Percentiles rank a stretch among this genome's conserved stretches.
phyloP scores from a whole-genome alignment of 352 stramenopile genomes.

The Phytophthora multivora region DNA sequence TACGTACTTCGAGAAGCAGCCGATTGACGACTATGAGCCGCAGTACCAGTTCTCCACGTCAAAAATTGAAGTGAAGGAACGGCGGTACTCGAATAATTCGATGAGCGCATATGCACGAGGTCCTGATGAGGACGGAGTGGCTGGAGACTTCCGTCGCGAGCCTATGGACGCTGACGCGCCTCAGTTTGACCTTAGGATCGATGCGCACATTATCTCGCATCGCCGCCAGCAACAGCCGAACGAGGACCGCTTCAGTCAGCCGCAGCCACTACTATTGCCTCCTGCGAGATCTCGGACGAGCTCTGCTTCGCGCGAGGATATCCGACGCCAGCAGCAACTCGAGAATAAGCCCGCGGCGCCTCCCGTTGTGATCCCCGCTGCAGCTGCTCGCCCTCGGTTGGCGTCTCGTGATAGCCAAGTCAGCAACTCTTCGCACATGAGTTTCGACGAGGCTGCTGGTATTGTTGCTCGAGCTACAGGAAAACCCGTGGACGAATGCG shows the following conservation, averaged over 20 bases:
- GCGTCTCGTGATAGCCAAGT: slow-evolving; percentile 30
- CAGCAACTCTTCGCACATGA: slow-evolving; percentile 43
- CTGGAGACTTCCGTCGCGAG: slow-evolving; percentile 38
- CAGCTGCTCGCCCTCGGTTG: slow-evolving; percentile 16
- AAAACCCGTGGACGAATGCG: slow-evolving; percentile 58
- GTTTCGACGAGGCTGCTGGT: slow-evolving; percentile 46
- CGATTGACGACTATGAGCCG: slow-evolving; percentile 18
- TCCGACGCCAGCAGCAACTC: slow-evolving; percentile 14
- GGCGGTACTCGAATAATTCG: slow-evolving; percentile 30
- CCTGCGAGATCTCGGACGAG: slow-evolving; percentile 13
- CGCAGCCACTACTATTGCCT: slow-evolving; percentile 6
- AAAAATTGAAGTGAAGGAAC: slow-evolving; percentile 22
- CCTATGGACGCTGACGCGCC: slow-evolving; percentile 4
- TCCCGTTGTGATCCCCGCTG: not conserved
- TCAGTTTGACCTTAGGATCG: slow-evolving; percentile 38
- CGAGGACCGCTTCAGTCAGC: slow-evolving; percentile 15
- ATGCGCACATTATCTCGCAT: slow-evolving; percentile 30
- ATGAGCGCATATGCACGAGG: slow-evolving; percentile 20
- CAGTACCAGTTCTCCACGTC: slow-evolving; percentile 17
- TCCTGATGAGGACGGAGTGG: slow-evolving; percentile 24
- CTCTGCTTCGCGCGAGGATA: slow-evolving; percentile 21
- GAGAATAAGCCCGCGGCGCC: slow-evolving; percentile 16
- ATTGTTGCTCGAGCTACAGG: slow-evolving; percentile 66
- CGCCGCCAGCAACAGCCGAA: slow-evolving; percentile 10
- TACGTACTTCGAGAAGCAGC: slow-evolving; percentile 30